phyloP scores from a whole-genome alignment of 1,139 yeast genomes.

The Kurtzmaniella quercitrusa region DNA sequence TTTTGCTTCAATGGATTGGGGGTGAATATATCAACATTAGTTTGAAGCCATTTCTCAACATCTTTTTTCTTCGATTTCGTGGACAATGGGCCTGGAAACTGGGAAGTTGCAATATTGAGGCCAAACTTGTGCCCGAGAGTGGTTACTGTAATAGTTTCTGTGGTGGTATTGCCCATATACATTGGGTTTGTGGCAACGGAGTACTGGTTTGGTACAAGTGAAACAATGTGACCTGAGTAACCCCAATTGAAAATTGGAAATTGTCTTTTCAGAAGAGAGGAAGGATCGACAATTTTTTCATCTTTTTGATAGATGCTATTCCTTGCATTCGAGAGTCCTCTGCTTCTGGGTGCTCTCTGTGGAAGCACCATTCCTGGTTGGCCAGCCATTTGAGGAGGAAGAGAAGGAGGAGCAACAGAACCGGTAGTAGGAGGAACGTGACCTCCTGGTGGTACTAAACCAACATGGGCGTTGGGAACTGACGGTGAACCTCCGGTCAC shows the following conservation, averaged over 20 bases:
- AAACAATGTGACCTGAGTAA: constrained; percentile 28
- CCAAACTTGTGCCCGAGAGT: constrained; percentile 11
- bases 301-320: constrained; percentile 23
- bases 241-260: constrained; percentile 81
- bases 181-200: not conserved
- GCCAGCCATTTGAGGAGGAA: not conserved
- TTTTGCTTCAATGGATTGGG: constrained; percentile 12
- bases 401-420: not conserved
- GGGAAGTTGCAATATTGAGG: constrained; percentile 16
- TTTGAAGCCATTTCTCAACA: constrained; percentile 56
- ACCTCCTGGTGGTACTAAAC: constrained; percentile 5
- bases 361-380: not conserved
- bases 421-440: constrained; percentile 7
- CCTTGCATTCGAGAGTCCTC: constrained; percentile 28
- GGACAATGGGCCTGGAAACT: constrained; percentile 62
- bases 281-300: constrained; percentile 32
- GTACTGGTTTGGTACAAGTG: constrained; percentile 24
- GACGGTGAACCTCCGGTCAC: constrained; percentile 10
- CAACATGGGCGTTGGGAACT: not conserved
- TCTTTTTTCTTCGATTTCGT: constrained; percentile 57
- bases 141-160: constrained; percentile 1
- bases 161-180: not conserved
- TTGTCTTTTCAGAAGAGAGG: constrained; percentile 48
- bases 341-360: not conserved
- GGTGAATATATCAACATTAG: constrained; percentile 15